These are phyloP conservation scores for Fagus sylvatica DNA, from an alignment of 306 rosid genomes.

Conservation along the genomic window DNA sequence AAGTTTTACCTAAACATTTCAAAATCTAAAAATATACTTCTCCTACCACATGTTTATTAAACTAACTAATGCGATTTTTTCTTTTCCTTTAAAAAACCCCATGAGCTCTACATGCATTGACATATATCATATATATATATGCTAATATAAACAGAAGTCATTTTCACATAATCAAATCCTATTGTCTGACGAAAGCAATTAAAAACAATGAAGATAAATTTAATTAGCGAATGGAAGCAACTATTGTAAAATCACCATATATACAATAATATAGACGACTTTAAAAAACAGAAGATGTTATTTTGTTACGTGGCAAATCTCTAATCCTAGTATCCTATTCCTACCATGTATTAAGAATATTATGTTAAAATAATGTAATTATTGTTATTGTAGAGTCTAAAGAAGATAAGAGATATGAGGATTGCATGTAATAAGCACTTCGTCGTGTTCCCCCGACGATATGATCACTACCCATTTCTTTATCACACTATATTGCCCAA, in stretches of 20 bases:
- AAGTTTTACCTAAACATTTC: neutral
- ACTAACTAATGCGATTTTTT: neutral
- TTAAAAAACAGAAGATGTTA: too few relatives aligned
- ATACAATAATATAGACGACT: neutral
- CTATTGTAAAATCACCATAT: constrained; percentile 32
- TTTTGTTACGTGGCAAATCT: constrained; percentile 27
- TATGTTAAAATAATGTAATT: constrained; percentile 1
- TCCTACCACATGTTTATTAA: neutral
- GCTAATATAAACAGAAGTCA: constrained; percentile 19
- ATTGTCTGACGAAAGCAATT: constrained; percentile 16
- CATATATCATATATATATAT: neutral
- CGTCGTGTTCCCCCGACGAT: constrained; percentile 34
- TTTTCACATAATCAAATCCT: constrained; percentile 28
- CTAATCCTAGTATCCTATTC: constrained; percentile 5
- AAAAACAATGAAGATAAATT: constrained; percentile 33
- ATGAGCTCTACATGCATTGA: constrained; percentile 10
- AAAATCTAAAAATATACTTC: neutral
- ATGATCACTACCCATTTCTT: constrained; percentile 23
- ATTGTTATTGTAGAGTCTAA: neutral
- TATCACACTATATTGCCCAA: constrained; percentile 28
- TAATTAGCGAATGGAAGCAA: constrained; percentile 32
- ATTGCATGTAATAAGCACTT: constrained; percentile 10
- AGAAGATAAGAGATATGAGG: constrained; percentile 27
- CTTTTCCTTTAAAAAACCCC: too few relatives aligned
- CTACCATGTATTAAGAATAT: constrained; percentile 8